Base-by-base conservation (phyloP, 352 stramenopile species). In the Pythium grandisporangium region DNA sequence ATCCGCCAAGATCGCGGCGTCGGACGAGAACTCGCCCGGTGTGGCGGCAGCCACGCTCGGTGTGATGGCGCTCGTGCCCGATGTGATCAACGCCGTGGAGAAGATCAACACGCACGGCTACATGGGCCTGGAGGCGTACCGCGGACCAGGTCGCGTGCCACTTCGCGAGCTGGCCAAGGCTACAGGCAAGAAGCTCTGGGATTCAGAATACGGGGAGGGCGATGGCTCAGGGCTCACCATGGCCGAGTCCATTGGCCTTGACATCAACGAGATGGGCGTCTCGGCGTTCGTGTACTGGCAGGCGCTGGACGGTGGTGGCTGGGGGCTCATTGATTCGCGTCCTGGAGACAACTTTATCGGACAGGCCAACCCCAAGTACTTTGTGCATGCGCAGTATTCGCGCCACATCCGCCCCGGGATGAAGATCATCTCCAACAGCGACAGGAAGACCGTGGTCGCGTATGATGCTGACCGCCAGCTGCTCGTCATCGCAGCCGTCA, bases 261-360 rank as follows among this genome's bases (percentile, higher is more conserved):
- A 83, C 27, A 68, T 83, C 30, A 83, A 83, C 37, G 52, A 76
- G 39, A 69, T 79, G 54, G 55, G 63, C 8, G 64, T 75, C 20
- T 69, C 58, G 10, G 70, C 61, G 4, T 83, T 83, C 37, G 66
- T 83, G 37, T 83, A 83, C 51, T 83, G 70, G 70, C 64, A 83
- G 39, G 54, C 45, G 7, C 51, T 79, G n/a, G 63, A 82, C 35
- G 60, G 61, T 23, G 66, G 58, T 10, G 63, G 53, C n/a, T 83
- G 70, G 66, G 70, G 66, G 0, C 51, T 79, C 8, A 53, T 83
- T 21, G 55, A 79, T 35, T 69, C 70, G 13, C 56, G 56, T 36
- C 61, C 53, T 2, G 49, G 37, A 4, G 55, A 76, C 33, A 58
- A 57, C 21, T 65, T 41, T 36, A 68, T 83, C 30, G 55, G 49